A percentile compares a stretch with the other conserved stretches of the same genome.
phyloP scores from a whole-genome alignment of 2,329 filamentous ascomycete species.

The Triangularia setosa region DNA sequence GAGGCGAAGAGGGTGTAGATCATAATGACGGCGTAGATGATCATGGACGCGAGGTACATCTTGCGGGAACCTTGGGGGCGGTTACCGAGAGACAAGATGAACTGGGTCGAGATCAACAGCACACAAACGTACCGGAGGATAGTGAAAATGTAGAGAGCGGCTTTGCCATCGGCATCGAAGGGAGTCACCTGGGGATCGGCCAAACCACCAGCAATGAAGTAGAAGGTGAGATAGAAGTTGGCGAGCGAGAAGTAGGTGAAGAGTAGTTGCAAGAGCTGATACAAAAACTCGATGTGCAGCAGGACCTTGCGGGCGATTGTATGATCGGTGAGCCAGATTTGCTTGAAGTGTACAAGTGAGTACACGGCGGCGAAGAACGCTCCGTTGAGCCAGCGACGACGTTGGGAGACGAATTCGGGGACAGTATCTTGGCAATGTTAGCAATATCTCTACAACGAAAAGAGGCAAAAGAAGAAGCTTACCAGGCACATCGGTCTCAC shows the following conservation, averaged over 20 bases:
- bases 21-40: constrained; percentile 94
- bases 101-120: constrained; percentile 87
- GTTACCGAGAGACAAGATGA: constrained; percentile 94
- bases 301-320: constrained; percentile 83
- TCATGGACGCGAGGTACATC: constrained; percentile 82
- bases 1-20: constrained; percentile 86
- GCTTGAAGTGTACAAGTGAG: constrained; percentile 89
- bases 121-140: constrained; percentile 81
- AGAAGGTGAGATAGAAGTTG: constrained; percentile 99
- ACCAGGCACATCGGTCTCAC: constrained; percentile 97
- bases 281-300: constrained; percentile 90
- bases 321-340: constrained; percentile 92
- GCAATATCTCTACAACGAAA: constrained; percentile 15
- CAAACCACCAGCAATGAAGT: constrained; percentile 91
- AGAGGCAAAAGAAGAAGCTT: constrained; percentile 34
- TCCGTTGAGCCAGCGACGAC: constrained; percentile 94
- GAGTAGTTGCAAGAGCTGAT: constrained; percentile 85
- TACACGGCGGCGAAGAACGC: constrained; percentile 99
- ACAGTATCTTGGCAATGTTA: constrained; percentile 60
- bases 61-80: constrained; percentile 90
- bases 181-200: constrained; percentile 77
- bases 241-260: constrained; percentile 98
- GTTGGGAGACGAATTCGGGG: constrained; percentile 95
- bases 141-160: constrained; percentile 81
- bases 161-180: constrained; percentile 70